A percentile compares a stretch with the other conserved stretches of the same genome.
Evolutionary conservation across 2,329 filamentous ascomycete genomes (phyloP).

Genomic region (Pseudogymnoascus sp.): DNA sequence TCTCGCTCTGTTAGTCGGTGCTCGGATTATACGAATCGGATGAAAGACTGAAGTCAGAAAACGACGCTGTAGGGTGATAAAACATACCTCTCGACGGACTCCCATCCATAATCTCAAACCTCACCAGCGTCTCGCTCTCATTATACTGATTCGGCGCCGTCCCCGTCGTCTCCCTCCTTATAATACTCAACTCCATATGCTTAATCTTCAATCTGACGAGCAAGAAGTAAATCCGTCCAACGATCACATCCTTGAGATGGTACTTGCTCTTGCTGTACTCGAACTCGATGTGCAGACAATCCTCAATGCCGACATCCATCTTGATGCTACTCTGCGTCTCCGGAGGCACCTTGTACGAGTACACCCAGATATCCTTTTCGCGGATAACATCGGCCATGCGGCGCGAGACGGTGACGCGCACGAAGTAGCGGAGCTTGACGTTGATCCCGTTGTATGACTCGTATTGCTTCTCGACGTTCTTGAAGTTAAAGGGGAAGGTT

Average conservation of each 20-base stretch:
- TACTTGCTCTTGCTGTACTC: slow-evolving; percentile 99
- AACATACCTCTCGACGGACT: slow-evolving; percentile 82
- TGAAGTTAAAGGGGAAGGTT: slow-evolving; percentile 99
- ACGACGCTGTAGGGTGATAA: not conserved
- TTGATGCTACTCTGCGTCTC: slow-evolving; percentile 99
- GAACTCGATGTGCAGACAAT: slow-evolving; percentile 98
- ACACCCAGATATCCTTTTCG: slow-evolving; percentile 99
- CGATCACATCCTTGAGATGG: slow-evolving; percentile 97
- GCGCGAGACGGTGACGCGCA: slow-evolving; percentile 90
- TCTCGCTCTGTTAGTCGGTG: slow-evolving; percentile 63
- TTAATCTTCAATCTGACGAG: slow-evolving; percentile 97
- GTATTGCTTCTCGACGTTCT: slow-evolving; percentile 99
- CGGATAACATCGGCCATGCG: slow-evolving; percentile 97
- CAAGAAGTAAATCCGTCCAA: slow-evolving; percentile 96
- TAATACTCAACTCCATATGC: slow-evolving; percentile 98
- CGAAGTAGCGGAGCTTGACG: slow-evolving; percentile 96
- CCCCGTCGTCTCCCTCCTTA: slow-evolving; percentile 90
- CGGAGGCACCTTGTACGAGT: slow-evolving; percentile 94
- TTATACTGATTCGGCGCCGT: slow-evolving; percentile 98
- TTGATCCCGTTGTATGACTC: slow-evolving; percentile 99
- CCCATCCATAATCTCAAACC: slow-evolving; percentile 99
- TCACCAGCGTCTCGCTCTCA: slow-evolving; percentile 93
- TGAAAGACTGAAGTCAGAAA: not conserved
- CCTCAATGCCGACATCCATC: slow-evolving; percentile 99
- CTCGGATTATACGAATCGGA: not conserved